A percentile compares a stretch with the other conserved stretches of the same genome.
phyloP scores from a whole-genome alignment of 208 protist species.

The Leishmania arabica region DNA sequence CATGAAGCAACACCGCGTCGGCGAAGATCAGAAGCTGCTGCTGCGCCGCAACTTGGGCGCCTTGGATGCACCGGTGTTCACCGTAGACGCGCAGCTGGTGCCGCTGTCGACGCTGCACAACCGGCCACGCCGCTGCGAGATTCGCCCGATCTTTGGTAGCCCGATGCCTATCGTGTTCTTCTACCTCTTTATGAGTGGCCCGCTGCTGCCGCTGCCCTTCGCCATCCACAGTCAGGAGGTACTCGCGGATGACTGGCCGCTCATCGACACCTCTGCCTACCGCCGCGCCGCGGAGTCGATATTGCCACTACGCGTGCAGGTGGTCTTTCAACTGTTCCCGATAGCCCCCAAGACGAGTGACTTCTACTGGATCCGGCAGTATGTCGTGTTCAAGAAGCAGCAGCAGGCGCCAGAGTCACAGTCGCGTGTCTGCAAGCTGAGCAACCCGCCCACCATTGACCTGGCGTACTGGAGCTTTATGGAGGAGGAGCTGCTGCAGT shows the following conservation, averaged over 20 bases:
- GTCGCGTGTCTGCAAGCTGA: slow-evolving; percentile 44
- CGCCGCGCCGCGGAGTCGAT: slow-evolving; percentile 70
- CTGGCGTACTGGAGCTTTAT: slow-evolving; percentile 65
- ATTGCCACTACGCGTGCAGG: slow-evolving; percentile 79
- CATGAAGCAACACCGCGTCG: slow-evolving; percentile 27
- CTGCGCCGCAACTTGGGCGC: slow-evolving; percentile 53
- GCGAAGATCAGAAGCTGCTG: slow-evolving; percentile 29
- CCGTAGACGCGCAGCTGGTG: slow-evolving; percentile 26
- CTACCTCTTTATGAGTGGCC: slow-evolving; percentile 70
- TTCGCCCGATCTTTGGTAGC: slow-evolving; percentile 51
- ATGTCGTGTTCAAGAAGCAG: slow-evolving; percentile 43
- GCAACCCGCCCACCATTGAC: slow-evolving; percentile 54
- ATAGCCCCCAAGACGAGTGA: slow-evolving; percentile 16
- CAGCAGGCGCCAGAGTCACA: slow-evolving; percentile 21
- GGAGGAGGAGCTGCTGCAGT: slow-evolving; percentile 18
- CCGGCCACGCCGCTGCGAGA: slow-evolving; percentile 18
- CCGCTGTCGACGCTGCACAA: slow-evolving; percentile 49
- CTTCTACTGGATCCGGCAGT: slow-evolving; percentile 69
- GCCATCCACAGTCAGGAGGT: slow-evolving; percentile 59
- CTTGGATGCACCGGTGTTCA: slow-evolving; percentile 63
- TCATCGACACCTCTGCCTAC: slow-evolving; percentile 78
- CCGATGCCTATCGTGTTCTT: slow-evolving; percentile 64
- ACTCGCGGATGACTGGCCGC: slow-evolving; percentile 83
- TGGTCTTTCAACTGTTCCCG: slow-evolving; percentile 69
- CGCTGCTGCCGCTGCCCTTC: slow-evolving; percentile 64